Base-by-base conservation (phyloP, 2,329 filamentous ascomycete genomes). In the Xylaria sp. region DNA sequence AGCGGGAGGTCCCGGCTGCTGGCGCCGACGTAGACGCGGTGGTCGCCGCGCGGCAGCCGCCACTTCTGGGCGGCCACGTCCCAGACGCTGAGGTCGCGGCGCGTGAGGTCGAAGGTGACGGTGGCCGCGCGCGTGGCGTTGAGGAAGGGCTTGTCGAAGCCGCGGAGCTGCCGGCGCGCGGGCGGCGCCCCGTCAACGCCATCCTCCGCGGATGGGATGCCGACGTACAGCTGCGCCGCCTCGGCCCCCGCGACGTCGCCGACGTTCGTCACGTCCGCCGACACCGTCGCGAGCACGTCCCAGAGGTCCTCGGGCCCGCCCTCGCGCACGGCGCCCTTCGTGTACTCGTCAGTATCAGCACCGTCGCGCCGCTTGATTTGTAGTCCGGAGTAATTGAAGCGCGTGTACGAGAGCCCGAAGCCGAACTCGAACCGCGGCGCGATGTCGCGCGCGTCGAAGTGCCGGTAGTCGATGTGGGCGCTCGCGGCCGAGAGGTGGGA, bases 61-160 rank as follows among this genome's bases (percentile, higher is more conserved):
- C 87, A 90, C 63, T 81, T 80, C 71, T 89, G 85, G 26, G 75
- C 76, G 1, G 67, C 71, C 4, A 80, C 76, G 65, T 89, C 84
- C 87, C 87, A 90, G 21, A 84, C 75, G 68, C 85, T 89, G 44
- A 90, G 64, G 63, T 90, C 87, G 55, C 85, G 79, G 39, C 87
- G 76, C 17, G 78, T 87, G 38, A 90, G 66, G 21, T 74, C 66
- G 51, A 89, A 82, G 0, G 63, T 69, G 0, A 86, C 71, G 0
- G 71, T 76, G 16, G 71, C 69, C 17, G 70, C 75, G 52, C 76
- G 67, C 0, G 77, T 76, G 0, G 76, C 72, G 13, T 74, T 71
- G 41, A 89, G 58, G 16, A 72, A 73, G 0, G 78, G 73, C 73
- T 89, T 89, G 48, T 83, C 82, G 54, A 89, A 89, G 6, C 87